Conservation (phyloP, 495 filamentous ascomycete species). For the Talaromyces adpressus region DNA sequence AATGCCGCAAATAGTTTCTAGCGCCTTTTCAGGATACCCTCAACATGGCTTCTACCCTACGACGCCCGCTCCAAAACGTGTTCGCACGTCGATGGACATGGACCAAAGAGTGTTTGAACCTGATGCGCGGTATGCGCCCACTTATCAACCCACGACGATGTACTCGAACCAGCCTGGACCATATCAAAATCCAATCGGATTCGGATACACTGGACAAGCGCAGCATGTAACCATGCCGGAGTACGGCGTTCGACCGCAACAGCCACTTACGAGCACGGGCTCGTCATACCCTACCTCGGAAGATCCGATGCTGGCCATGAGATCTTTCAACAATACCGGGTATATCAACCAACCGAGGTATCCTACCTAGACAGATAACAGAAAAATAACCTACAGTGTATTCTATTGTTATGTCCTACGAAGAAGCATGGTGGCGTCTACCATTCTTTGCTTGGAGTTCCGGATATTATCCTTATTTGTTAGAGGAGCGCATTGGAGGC, state of each 20-base stretch:
- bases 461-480: not conserved
- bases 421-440: constrained; percentile 4
- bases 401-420: constrained; percentile 8
- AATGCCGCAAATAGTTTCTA: constrained; percentile 23
- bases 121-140: constrained; percentile 31
- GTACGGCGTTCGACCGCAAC: constrained; percentile 32
- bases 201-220: constrained; percentile 28
- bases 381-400: not conserved
- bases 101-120: constrained; percentile 34
- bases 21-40: constrained; percentile 29
- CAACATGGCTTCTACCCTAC: constrained; percentile 25
- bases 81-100: constrained; percentile 40
- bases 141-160: constrained; percentile 34
- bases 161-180: constrained; percentile 29
- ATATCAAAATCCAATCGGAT: constrained; percentile 34
- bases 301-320: constrained; percentile 12
- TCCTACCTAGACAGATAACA: constrained; percentile 8
- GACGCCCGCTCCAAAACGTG: constrained; percentile 24
- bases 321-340: constrained; percentile 11
- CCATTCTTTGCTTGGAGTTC: constrained; percentile 4
- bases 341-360: constrained; percentile 11
- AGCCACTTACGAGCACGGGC: constrained; percentile 6
- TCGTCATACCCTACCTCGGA: constrained; percentile 9
- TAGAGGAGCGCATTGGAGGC: not conserved
- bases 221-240: constrained; percentile 24